Conservation (phyloP, 139 green algal genomes). For the Chlorella sp. region DNA sequence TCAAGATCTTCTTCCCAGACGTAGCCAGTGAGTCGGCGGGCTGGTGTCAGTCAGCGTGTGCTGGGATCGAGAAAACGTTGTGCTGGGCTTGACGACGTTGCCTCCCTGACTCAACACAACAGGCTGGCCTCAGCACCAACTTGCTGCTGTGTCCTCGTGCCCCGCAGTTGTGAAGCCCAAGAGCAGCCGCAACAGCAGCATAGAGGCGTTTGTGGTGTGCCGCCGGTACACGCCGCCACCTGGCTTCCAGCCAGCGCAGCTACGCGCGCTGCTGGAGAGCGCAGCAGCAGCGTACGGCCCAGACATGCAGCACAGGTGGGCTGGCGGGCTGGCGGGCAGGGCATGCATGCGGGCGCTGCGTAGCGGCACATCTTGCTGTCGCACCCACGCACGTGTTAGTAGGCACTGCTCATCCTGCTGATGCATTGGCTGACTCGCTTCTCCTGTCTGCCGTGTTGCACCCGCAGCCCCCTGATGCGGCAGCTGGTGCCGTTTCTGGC, state of each 20-base stretch:
- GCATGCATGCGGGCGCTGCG: background rate
- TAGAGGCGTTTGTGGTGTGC: constrained; percentile 98
- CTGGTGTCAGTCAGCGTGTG: too few relatives aligned
- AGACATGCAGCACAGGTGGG: constrained; percentile 25
- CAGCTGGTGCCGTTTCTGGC: constrained; percentile 90
- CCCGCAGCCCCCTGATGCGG: constrained; percentile 22
- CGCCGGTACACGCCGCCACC: constrained; percentile 73
- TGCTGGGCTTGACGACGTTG: background rate
- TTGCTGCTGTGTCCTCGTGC: too few relatives aligned
- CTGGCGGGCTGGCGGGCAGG: too few relatives aligned
- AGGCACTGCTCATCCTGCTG: background rate
- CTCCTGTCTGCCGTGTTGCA: background rate
- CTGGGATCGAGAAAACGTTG: too few relatives aligned
- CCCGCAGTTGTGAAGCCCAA: constrained; percentile 89
- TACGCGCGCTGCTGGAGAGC: constrained; percentile 62
- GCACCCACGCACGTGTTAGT: background rate
- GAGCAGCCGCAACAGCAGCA: constrained; percentile 90
- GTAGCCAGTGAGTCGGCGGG: constrained; percentile 63
- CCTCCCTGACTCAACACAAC: background rate
- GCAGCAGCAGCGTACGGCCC: constrained; percentile 20
- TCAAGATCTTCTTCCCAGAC: constrained; percentile 90
- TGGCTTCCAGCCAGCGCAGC: constrained; percentile 64
- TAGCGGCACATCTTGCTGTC: background rate
- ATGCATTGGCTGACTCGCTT: background rate
- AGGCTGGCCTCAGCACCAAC: too few relatives aligned